These are phyloP conservation scores for Macrolepiota albuminosa DNA, from an alignment of 768 basidiomycete genomes.

Conservation along the genomic window DNA sequence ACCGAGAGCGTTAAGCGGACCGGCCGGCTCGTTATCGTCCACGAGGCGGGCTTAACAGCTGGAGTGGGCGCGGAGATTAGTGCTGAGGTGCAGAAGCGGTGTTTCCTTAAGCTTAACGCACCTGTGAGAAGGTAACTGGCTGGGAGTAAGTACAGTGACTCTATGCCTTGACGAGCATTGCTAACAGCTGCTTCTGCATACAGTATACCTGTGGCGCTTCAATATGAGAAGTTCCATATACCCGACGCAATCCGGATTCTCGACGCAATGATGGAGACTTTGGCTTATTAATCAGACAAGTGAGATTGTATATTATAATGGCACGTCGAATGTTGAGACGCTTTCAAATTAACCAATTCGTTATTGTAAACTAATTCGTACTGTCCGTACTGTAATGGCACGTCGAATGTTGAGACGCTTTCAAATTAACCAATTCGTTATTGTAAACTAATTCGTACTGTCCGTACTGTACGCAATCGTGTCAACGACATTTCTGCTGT, in stretches of 20 bases:
- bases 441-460: not conserved
- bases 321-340: not conserved
- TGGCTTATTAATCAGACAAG: constrained; percentile 48
- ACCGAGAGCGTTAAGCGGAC: constrained; percentile 82
- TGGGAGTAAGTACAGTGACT: constrained; percentile 77
- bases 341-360: not conserved
- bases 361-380: not conserved
- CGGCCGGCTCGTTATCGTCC: constrained; percentile 82
- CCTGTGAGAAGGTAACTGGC: constrained; percentile 84
- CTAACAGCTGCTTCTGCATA: not conserved
- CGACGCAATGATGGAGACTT: constrained; percentile 80
- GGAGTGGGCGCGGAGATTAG: constrained; percentile 90
- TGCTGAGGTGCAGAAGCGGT: constrained; percentile 85
- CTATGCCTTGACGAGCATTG: not conserved
- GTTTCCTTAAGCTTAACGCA: constrained; percentile 84
- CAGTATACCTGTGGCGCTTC: constrained; percentile 79
- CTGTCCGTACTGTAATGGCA: not conserved
- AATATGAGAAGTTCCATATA: constrained; percentile 90
- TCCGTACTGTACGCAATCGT: not conserved
- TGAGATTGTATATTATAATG: not conserved
- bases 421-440: not conserved
- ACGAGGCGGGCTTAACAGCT: constrained; percentile 85
- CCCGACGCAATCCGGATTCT: constrained; percentile 82
- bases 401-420: not conserved
- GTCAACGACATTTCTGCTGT: not conserved